Evolutionary conservation across 2,329 filamentous ascomycete species (phyloP).

Genomic region (Fusarium concolor): DNA sequence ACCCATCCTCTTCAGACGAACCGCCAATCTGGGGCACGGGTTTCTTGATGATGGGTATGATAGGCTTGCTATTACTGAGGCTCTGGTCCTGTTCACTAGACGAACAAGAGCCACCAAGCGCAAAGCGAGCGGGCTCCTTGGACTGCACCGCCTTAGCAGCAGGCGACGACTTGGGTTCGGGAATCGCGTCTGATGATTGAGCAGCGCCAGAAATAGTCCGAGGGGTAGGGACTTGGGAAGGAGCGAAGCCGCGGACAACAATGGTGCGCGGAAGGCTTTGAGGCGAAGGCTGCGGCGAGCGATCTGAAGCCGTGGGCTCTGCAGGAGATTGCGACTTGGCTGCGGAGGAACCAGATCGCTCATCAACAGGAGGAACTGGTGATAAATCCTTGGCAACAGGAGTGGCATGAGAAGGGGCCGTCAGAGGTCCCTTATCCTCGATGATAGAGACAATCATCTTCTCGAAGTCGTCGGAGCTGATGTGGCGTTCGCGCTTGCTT

Average conservation of each 20-base stretch:
- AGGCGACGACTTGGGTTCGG: slow-evolving; percentile 69
- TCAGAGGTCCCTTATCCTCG: slow-evolving; percentile 77
- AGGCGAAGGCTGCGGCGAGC: slow-evolving; percentile 45
- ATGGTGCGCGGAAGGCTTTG: slow-evolving; percentile 49
- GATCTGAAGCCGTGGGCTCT: slow-evolving; percentile 63
- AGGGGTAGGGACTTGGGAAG: slow-evolving; percentile 70
- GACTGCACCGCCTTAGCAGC: slow-evolving; percentile 75
- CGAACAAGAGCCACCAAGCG: slow-evolving; percentile 83
- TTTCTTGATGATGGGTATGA: slow-evolving; percentile 49
- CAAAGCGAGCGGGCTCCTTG: slow-evolving; percentile 72
- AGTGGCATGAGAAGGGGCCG: slow-evolving; percentile 51
- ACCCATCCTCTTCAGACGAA: slow-evolving; percentile 82
- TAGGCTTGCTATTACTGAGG: slow-evolving; percentile 55
- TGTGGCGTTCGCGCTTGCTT: slow-evolving; percentile 85
- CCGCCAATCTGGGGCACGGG: slow-evolving; percentile 65
- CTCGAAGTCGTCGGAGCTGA: slow-evolving; percentile 90
- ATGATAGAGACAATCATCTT: slow-evolving; percentile 96
- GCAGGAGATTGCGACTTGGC: slow-evolving; percentile 61
- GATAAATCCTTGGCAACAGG: slow-evolving; percentile 57
- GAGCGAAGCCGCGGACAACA: slow-evolving; percentile 87
- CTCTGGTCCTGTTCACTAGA: slow-evolving; percentile 68
- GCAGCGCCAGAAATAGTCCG: slow-evolving; percentile 61
- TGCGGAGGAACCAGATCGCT: slow-evolving; percentile 58
- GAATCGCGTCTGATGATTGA: slow-evolving; percentile 68
- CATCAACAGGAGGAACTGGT: slow-evolving; percentile 49